phyloP scores from a whole-genome alignment of 164 flowering plant genomes.

The Euptelea pleiosperma region DNA sequence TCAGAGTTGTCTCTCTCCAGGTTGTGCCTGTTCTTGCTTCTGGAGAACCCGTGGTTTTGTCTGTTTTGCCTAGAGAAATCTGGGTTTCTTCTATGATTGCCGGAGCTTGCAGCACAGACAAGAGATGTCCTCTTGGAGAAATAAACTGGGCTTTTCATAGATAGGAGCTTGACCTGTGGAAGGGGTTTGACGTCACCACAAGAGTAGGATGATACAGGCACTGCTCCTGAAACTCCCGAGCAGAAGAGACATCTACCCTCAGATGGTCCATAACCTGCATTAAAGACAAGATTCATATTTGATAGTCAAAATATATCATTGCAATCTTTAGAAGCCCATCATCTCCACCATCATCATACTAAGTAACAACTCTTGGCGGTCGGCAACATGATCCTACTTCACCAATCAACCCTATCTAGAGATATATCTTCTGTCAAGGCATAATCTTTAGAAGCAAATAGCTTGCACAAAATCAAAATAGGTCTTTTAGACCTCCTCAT shows the following conservation, averaged over 20 bases:
- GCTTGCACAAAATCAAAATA: too few relatives aligned
- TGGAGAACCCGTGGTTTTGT: slow-evolving; percentile 41
- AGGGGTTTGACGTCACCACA: slow-evolving; percentile 21
- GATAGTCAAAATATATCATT: neutral
- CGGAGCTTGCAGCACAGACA: slow-evolving; percentile 55
- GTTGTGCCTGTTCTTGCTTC: slow-evolving; percentile 53
- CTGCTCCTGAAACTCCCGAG: slow-evolving; percentile 53
- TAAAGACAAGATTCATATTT: slow-evolving; percentile 3
- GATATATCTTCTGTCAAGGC: too few relatives aligned
- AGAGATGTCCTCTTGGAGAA: slow-evolving; percentile 29
- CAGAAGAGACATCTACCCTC: slow-evolving; percentile 55
- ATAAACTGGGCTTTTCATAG: slow-evolving; percentile 19
- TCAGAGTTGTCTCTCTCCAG: slow-evolving; percentile 53
- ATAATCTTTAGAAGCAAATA: too few relatives aligned
- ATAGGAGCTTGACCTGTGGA: slow-evolving; percentile 29
- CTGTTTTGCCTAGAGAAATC: slow-evolving; percentile 70
- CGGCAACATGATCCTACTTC: too few relatives aligned
- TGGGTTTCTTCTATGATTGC: slow-evolving; percentile 59
- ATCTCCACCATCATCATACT: too few relatives aligned
- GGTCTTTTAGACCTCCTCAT: too few relatives aligned
- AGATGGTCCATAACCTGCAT: slow-evolving; percentile 51
- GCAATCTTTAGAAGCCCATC: too few relatives aligned
- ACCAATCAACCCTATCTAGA: too few relatives aligned
- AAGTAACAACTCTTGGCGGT: too few relatives aligned
- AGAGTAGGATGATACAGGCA: slow-evolving; percentile 31